A percentile compares a stretch with the other conserved stretches of the same genome.
phyloP scores from a whole-genome alignment of 345 rosid genomes.

The Linum lewisii region DNA sequence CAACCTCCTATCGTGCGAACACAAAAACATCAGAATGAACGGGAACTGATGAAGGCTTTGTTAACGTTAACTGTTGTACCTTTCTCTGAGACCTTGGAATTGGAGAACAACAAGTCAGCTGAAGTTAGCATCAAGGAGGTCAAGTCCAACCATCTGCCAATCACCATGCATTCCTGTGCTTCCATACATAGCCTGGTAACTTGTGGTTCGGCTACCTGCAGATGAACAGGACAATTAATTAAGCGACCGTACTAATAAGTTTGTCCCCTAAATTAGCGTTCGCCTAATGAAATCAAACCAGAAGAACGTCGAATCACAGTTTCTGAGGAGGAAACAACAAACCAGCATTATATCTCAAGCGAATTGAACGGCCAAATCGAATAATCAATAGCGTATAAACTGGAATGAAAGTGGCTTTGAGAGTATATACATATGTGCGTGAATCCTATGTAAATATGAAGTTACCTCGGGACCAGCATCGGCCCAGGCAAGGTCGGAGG shows the following conservation, averaged over 20 bases:
- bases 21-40: neutral
- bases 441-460: neutral
- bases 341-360: neutral
- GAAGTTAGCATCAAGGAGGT: conserved; percentile 79
- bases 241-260: neutral
- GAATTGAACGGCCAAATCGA: neutral
- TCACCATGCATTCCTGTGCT: conserved; percentile 61
- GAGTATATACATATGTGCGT: neutral
- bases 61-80: conserved; percentile 26
- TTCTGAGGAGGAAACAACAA: neutral
- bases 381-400: neutral
- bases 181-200: conserved; percentile 66
- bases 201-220: conserved; percentile 70
- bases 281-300: too few species aligned
- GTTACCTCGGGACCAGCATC: conserved; percentile 94
- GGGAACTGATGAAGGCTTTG: neutral
- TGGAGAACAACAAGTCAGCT: conserved; percentile 67
- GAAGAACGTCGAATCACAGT: too few species aligned
- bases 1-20: neutral
- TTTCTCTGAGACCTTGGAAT: conserved; percentile 75
- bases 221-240: neutral
- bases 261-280: too few species aligned
- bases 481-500: conserved; percentile 91
- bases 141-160: conserved; percentile 69
- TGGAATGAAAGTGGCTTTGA: neutral